Base-by-base conservation (phyloP, 2,329 filamentous ascomycete genomes). In the Tolypocladium guangdongense region DNA sequence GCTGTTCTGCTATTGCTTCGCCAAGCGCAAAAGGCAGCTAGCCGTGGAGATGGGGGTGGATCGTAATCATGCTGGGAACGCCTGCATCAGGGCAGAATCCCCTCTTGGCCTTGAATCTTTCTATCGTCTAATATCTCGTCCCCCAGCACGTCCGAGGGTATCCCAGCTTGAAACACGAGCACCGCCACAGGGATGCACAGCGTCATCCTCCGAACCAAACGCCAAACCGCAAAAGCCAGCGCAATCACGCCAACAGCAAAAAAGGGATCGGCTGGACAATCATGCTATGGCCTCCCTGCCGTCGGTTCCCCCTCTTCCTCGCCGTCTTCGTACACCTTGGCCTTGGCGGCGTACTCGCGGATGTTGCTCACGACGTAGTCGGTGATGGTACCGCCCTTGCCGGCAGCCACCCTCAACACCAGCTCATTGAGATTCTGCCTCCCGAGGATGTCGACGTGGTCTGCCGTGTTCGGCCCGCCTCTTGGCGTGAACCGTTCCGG, bases 371-470 rank as follows among this genome's bases (percentile, higher is more conserved):
- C 78, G 24, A 95, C 82, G 48, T 80, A 83, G 56, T 95, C 83
- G 49, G 86, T 75, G 58, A 99, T 92, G 32, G 82, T 77, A 55
- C 91, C 80, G 5, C 93, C 93, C 60, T 82, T 84, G 0, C 93
- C 93, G 0, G 90, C 90, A 0, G 90, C 93, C 11, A 99, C 86
- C 51, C 84, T 79, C 55, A 99, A 70, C 49, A 99, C 86, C 50
- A 97, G 73, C 68, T 99, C 93, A 63, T 99, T 99, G 30, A 99
- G 76, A 35, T 83, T 90, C 60, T 90, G 84, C 33, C 93, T 77
- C 1, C 93, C 93, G 3, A 99, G 77, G 55, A 99, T 99, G 66
- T 99, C 93, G 50, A 99, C 93, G 65, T 99, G 93, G 65, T 99
- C 93, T 16, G 90, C 91, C 56, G 79, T 83, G 56, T 82, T 82